phyloP scores from a whole-genome alignment of 106 monocot species.

The Apostasia shenzhenica region DNA sequence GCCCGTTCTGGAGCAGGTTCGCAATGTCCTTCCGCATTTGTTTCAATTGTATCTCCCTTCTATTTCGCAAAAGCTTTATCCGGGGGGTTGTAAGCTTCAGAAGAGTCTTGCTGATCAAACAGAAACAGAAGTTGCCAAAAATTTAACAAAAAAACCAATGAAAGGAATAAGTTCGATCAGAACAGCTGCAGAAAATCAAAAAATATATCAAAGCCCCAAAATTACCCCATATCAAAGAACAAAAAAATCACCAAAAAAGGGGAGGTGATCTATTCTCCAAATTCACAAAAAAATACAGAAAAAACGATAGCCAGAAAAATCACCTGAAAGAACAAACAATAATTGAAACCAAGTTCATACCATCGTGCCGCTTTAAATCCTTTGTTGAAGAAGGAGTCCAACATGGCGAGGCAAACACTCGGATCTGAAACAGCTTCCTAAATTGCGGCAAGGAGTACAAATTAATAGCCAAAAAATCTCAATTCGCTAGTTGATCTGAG shows the following conservation, averaged over 20 bases:
- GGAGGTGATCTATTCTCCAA: neutral
- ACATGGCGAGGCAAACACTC: constrained; percentile 22
- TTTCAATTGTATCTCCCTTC: constrained; percentile 81
- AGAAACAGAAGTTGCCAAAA: neutral
- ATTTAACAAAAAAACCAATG: neutral
- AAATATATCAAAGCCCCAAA: neutral
- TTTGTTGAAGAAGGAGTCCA: constrained; percentile 86
- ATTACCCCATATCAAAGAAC: neutral
- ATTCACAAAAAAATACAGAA: neutral
- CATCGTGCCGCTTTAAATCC: constrained; percentile 77
- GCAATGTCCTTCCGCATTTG: constrained; percentile 97
- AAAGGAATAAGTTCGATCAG: neutral
- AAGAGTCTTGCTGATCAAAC: constrained; percentile 68
- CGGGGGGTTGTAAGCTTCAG: constrained; percentile 94
- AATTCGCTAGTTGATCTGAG: too few species aligned
- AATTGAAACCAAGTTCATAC: constrained; percentile 18
- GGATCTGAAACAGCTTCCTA: neutral
- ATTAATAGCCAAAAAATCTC: neutral
- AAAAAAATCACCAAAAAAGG: neutral
- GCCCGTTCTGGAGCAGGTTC: constrained; percentile 85
- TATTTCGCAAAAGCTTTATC: constrained; percentile 88
- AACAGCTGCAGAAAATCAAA: constrained; percentile 1
- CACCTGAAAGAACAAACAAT: neutral
- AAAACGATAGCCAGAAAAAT: neutral
- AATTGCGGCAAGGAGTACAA: neutral